phyloP scores from a whole-genome alignment of 345 rosid species.

The Durio zibethinus region DNA sequence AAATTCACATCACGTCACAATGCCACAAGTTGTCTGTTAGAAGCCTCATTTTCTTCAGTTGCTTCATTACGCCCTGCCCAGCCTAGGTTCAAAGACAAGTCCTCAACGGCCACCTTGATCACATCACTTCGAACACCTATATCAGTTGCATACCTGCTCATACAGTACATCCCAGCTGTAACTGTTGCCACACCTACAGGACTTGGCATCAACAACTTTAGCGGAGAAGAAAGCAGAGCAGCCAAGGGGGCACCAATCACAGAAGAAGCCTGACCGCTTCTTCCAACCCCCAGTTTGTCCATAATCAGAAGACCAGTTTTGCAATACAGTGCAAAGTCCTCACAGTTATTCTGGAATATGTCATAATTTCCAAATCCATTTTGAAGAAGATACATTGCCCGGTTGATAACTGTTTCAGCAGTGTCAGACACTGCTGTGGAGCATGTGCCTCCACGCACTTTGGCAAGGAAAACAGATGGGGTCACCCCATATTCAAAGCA shows the following conservation, averaged over 20 bases:
- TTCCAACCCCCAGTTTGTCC: conserved; percentile 75
- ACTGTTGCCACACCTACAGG: conserved; percentile 91
- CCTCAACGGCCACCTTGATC: conserved; percentile 84
- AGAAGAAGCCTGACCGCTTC: conserved; percentile 94
- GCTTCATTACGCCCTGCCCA: conserved; percentile 43
- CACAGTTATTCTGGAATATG: conserved; percentile 83
- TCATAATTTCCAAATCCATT: conserved; percentile 95
- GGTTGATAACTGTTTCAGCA: conserved; percentile 56
- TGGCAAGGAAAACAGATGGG: conserved; percentile 67
- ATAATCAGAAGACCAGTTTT: conserved; percentile 77
- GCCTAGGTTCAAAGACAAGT: conserved; percentile 60
- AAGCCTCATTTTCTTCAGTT: conserved; percentile 35
- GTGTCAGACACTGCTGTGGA: conserved; percentile 73
- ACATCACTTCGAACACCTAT: conserved; percentile 86
- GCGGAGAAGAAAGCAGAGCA: conserved; percentile 80
- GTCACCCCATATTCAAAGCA: conserved; percentile 73
- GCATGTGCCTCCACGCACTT: conserved; percentile 89
- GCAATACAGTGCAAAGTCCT: conserved; percentile 92
- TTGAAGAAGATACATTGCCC: conserved; percentile 96
- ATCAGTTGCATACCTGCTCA: conserved; percentile 92
- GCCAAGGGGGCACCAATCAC: conserved; percentile 87
- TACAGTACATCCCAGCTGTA: conserved; percentile 92
- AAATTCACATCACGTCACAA: conserved; percentile 21
- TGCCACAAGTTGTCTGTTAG: conserved; percentile 24
- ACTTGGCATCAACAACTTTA: conserved; percentile 77